Percentiles rank a stretch among this genome's conserved stretches.
phyloP scores from a whole-genome alignment of 2,329 filamentous ascomycete species.

The Penicillium sclerotiorum region DNA sequence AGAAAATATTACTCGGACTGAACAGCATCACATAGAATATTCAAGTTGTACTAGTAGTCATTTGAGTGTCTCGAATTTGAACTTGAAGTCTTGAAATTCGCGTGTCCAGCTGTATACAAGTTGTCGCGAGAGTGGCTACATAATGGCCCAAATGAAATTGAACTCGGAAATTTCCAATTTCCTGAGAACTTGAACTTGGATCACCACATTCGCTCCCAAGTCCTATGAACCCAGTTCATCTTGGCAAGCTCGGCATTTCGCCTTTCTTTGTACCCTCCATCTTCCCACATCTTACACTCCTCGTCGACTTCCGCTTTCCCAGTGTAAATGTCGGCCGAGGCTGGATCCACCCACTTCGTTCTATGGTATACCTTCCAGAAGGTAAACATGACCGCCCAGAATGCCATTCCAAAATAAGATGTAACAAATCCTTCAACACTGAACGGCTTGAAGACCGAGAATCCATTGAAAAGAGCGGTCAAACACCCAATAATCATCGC shows the following conservation, averaged over 20 bases:
- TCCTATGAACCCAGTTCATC: slow-evolving; percentile 30
- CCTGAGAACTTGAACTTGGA: not conserved
- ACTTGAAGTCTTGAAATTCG: no score
- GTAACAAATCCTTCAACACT: slow-evolving; percentile 53
- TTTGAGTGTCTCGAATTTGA: no score
- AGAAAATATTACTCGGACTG: no score
- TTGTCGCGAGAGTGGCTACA: no score
- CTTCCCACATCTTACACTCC: slow-evolving; percentile 39
- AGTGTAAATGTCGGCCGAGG: slow-evolving; percentile 33
- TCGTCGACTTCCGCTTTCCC: slow-evolving; percentile 39
- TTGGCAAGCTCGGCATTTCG: slow-evolving; percentile 31
- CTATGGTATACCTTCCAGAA: slow-evolving; percentile 38
- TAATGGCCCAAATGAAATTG: no score
- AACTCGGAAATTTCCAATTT: not conserved
- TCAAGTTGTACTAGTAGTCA: no score
- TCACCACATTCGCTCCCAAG: slow-evolving; percentile 38
- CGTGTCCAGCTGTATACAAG: no score
- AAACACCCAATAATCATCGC: slow-evolving; percentile 56
- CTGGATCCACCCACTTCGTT: slow-evolving; percentile 31
- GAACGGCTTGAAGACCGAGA: slow-evolving; percentile 44
- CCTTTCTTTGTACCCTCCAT: slow-evolving; percentile 32
- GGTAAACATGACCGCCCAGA: slow-evolving; percentile 47
- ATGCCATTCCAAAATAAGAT: slow-evolving; percentile 51
- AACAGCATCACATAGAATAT: no score
- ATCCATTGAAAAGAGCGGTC: slow-evolving; percentile 70